A percentile compares a stretch with the other conserved stretches of the same genome.
Conservation (phyloP, 208 protist genomes). For the Acanthamoeba rhysodes region DNA sequence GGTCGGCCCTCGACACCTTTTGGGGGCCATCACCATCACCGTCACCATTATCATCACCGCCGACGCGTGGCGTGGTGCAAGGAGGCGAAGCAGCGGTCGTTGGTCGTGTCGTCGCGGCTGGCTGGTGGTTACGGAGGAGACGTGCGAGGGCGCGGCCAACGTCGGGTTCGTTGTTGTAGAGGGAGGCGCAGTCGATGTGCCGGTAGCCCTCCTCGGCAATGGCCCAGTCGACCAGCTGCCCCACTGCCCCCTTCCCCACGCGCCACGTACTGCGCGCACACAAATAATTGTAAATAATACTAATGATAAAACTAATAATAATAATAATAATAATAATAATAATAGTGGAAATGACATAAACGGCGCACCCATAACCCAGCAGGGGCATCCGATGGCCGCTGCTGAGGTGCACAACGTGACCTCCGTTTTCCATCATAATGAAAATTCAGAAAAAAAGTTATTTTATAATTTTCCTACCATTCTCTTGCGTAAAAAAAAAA, state of each 20-base stretch:
- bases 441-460: no score
- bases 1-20: neutral
- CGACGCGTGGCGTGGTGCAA: no score
- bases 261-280: neutral
- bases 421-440: no score
- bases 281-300: no score
- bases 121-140: neutral
- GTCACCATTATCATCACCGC: no score
- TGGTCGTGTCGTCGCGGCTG: no score
- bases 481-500: no score
- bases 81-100: neutral
- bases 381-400: neutral
- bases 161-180: slow-evolving; percentile 26
- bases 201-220: slow-evolving; percentile 7
- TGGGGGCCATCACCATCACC: no score
- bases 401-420: neutral
- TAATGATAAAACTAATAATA: no score
- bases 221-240: neutral
- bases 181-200: slow-evolving; percentile 12
- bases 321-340: no score
- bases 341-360: neutral
- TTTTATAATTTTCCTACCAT: no score
- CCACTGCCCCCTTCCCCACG: neutral
- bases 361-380: neutral
- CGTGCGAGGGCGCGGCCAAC: neutral